phyloP scores from a whole-genome alignment of 495 filamentous ascomycete species.

The Hypomontagnella monticulosa region DNA sequence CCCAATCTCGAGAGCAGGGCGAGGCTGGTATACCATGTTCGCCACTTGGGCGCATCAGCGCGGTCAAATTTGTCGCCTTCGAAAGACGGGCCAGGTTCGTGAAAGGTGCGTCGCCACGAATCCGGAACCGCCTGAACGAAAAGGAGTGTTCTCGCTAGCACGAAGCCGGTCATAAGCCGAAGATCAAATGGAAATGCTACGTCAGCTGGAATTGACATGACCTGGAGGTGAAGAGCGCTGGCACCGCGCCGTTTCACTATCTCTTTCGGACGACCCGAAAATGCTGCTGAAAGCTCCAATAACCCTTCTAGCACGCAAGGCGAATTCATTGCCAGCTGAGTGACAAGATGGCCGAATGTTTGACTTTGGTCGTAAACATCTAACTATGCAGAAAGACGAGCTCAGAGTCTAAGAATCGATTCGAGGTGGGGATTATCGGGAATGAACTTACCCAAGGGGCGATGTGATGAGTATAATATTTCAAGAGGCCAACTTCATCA shows the following conservation, averaged over 20 bases:
- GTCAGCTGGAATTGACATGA: constrained; percentile 16
- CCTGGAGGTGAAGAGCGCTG: constrained; percentile 23
- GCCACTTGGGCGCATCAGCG: constrained; percentile 3
- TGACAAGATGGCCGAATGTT: constrained; percentile 21
- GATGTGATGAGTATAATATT: constrained; percentile 24
- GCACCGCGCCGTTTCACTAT: constrained; percentile 24
- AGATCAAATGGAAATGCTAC: constrained; percentile 10
- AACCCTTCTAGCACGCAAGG: constrained; percentile 26
- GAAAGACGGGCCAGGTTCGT: not conserved
- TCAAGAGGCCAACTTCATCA: constrained; percentile 22
- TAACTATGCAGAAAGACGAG: constrained; percentile 3
- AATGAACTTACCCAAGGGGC: constrained; percentile 29
- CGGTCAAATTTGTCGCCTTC: constrained; percentile 12
- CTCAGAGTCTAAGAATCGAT: not conserved
- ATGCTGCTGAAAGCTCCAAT: constrained; percentile 25
- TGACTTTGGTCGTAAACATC: constrained; percentile 27
- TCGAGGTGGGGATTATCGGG: not conserved
- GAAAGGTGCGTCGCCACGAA: constrained; percentile 24
- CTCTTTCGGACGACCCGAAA: constrained; percentile 9
- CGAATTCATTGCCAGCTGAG: constrained; percentile 25
- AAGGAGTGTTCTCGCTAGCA: constrained; percentile 14
- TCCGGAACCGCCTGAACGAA: constrained; percentile 28
- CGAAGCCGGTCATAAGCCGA: constrained; percentile 23
- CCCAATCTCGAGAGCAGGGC: constrained; percentile 27
- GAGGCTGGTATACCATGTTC: constrained; percentile 18